Conservation (phyloP, 306 rosid genomes). For the Leucaena leucocephala region DNA sequence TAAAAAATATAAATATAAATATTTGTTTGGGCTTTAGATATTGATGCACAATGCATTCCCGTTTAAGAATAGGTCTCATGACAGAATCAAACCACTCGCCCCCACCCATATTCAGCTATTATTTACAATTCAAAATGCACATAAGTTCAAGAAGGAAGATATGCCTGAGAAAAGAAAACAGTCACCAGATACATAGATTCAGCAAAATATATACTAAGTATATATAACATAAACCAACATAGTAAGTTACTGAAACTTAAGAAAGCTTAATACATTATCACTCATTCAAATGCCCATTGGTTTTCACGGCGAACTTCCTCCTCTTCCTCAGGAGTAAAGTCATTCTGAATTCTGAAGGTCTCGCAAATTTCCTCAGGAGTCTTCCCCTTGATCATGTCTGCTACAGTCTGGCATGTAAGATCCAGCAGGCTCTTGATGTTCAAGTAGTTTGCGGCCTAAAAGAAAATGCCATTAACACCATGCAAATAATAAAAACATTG, state of each 20-base stretch:
- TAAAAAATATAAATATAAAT: too few species aligned
- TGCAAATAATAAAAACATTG: neutral
- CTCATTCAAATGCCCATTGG: conserved; percentile 85
- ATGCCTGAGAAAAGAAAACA: conserved; percentile 26
- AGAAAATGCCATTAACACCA: conserved; percentile 1
- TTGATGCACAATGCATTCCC: too few species aligned
- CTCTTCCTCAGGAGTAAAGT: conserved; percentile 79
- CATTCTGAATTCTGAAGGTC: conserved; percentile 79
- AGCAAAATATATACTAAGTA: conserved; percentile 32
- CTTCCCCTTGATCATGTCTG: conserved; percentile 86
- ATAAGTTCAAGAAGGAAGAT: conserved; percentile 17
- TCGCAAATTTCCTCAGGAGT: conserved; percentile 77
- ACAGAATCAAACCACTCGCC: conserved; percentile 33
- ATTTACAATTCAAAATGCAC: conserved; percentile 51
- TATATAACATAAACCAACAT: conserved; percentile 37
- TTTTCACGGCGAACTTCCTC: conserved; percentile 81
- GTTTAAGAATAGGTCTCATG: too few species aligned
- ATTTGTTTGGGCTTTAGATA: too few species aligned
- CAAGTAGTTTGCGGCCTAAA: conserved; percentile 86
- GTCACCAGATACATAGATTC: conserved; percentile 34
- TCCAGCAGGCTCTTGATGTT: conserved; percentile 76
- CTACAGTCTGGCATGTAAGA: conserved; percentile 77
- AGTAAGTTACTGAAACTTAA: conserved; percentile 12
- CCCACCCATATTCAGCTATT: conserved; percentile 41
- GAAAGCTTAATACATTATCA: conserved; percentile 7